Conservation (phyloP, 768 basidiomycete genomes). For the Baorangia bicolor region DNA sequence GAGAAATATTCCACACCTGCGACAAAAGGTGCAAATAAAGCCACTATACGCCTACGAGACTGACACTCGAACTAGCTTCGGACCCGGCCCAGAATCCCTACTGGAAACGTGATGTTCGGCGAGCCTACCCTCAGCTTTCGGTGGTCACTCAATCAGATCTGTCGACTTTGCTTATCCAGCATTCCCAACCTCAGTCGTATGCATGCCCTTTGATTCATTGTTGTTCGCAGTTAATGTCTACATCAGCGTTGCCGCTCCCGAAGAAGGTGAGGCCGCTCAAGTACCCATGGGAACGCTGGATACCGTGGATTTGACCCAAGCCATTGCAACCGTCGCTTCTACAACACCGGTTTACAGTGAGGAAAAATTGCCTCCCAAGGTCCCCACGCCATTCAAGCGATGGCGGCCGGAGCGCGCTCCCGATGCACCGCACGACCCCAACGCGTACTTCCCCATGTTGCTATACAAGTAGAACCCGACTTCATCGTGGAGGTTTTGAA, state of each 20-base stretch:
- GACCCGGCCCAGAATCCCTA: conserved; percentile 90
- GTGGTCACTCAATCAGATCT: conserved; percentile 84
- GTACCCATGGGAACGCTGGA: conserved; percentile 47
- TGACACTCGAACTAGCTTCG: conserved; percentile 53
- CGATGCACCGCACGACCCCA: conserved; percentile 79
- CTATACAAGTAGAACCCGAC: conserved; percentile 48
- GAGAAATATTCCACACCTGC: conserved; percentile 87
- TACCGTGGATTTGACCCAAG: conserved; percentile 63
- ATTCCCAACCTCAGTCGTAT: conserved; percentile 64
- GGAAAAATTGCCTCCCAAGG: conserved; percentile 66
- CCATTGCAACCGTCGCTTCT: conserved; percentile 65
- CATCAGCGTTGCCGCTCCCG: conserved; percentile 54
- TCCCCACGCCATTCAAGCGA: conserved; percentile 65
- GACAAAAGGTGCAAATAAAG: conserved; percentile 62
- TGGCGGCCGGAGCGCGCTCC: conserved; percentile 75
- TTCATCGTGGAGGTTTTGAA: background rate
- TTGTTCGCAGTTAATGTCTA: conserved; percentile 10
- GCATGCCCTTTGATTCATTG: conserved; percentile 29
- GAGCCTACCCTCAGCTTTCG: conserved; percentile 89
- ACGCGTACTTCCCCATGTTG: conserved; percentile 83
- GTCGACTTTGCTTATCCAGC: conserved; percentile 77
- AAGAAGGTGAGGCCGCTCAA: conserved; percentile 38
- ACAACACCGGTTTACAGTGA: conserved; percentile 58
- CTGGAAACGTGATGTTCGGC: conserved; percentile 94
- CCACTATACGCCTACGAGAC: background rate